Percentiles rank a stretch among this genome's conserved stretches.
These are phyloP conservation scores for Pleurostoma richardsiae DNA, from an alignment of 2,329 filamentous ascomycete genomes.

Conservation along the genomic window DNA sequence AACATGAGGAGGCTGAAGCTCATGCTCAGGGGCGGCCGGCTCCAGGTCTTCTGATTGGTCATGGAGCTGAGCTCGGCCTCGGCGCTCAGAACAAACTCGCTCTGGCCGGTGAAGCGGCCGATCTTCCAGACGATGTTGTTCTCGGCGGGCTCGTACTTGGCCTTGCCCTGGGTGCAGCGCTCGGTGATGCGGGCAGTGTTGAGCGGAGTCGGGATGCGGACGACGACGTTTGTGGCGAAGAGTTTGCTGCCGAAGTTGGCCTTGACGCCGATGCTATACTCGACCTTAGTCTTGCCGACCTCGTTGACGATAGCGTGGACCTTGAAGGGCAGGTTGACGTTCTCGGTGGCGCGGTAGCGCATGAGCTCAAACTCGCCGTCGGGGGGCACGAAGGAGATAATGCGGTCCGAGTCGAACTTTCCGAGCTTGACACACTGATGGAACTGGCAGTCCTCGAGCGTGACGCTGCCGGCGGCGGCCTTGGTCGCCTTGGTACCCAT, in stretches of 20 bases:
- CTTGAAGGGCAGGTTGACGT: conserved; percentile 98
- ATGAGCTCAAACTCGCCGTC: conserved; percentile 98
- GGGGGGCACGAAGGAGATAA: conserved; percentile 94
- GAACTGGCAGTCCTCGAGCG: conserved; percentile 96
- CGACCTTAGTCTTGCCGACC: conserved; percentile 92
- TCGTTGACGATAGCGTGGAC: conserved; percentile 98
- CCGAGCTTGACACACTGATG: conserved; percentile 98
- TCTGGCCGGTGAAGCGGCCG: conserved; percentile 95
- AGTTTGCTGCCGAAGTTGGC: conserved; percentile 96
- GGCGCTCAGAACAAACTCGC: conserved; percentile 89
- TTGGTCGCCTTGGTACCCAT: conserved; percentile 86
- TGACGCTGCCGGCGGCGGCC: conserved; percentile 91
- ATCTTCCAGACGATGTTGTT: conserved; percentile 99
- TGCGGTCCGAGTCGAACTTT: conserved; percentile 93
- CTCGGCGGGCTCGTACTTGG: conserved; percentile 96
- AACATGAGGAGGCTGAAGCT: conserved; percentile 97
- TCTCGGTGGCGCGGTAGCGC: conserved; percentile 96
- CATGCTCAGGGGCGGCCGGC: conserved; percentile 82
- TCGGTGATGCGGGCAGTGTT: conserved; percentile 95
- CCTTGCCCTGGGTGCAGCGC: conserved; percentile 90
- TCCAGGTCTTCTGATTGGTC: conserved; percentile 98
- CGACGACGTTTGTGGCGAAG: conserved; percentile 92
- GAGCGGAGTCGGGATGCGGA: conserved; percentile 90
- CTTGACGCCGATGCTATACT: conserved; percentile 96
- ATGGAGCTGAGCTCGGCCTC: conserved; percentile 92